Evolutionary conservation across 23 red algal genomes (phyloP).

Genomic region (Pyropia yezoensis): DNA sequence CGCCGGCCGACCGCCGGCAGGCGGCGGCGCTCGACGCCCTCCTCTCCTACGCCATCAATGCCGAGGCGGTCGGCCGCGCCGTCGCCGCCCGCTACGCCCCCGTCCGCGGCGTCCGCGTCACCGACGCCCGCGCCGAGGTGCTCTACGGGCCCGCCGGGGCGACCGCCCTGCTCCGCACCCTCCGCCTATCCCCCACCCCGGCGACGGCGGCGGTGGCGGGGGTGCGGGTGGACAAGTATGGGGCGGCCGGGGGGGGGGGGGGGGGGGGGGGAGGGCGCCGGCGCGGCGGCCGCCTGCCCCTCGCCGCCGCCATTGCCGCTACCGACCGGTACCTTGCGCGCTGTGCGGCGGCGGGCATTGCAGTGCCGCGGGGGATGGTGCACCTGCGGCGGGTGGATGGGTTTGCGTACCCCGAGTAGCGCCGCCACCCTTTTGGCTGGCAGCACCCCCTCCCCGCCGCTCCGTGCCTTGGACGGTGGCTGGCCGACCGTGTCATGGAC

Average conservation of each 20-base stretch:
- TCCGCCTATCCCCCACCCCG: not conserved
- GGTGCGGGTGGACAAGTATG: conserved; percentile 16
- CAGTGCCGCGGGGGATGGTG: too few species aligned
- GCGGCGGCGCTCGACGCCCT: conserved; percentile 28
- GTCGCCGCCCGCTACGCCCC: conserved; percentile 1
- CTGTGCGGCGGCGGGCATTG: too few species aligned
- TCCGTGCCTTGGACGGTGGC: too few species aligned
- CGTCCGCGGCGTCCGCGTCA: not conserved
- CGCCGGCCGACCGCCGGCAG: not conserved
- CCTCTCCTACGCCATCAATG: conserved; percentile 47
- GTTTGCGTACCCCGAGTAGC: too few species aligned
- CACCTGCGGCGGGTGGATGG: too few species aligned
- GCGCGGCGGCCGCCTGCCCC: too few species aligned
- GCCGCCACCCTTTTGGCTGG: too few species aligned
- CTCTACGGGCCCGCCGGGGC: conserved; percentile 1
- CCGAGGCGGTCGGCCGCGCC: conserved; percentile 28
- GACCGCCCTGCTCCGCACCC: not conserved
- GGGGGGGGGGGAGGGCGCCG: not conserved
- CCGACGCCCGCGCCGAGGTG: conserved; percentile 3
- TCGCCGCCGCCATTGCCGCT: too few species aligned
- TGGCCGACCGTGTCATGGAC: too few species aligned
- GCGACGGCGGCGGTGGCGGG: conserved; percentile 2
- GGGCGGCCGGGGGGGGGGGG: not conserved
- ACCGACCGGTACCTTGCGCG: too few species aligned
- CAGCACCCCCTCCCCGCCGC: too few species aligned